Conservation (phyloP, 805 yeast species). For the Lachancea sp. region DNA sequence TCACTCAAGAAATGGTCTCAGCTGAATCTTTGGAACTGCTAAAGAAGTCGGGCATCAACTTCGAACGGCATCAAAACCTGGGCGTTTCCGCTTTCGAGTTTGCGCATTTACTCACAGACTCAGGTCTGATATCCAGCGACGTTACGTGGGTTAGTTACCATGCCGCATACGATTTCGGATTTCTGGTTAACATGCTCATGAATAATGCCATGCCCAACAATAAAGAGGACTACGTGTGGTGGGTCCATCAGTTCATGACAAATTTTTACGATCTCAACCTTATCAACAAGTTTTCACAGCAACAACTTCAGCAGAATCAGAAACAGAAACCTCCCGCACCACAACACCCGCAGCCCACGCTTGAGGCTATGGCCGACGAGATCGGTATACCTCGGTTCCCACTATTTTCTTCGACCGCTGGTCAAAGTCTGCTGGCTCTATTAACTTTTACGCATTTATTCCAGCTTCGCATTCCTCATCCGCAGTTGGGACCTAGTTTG, state of each 20-base stretch:
- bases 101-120: constrained; percentile 76
- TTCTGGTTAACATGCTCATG: constrained; percentile 67
- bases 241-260: constrained; percentile 71
- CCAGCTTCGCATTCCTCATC: constrained; percentile 29
- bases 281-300: constrained; percentile 31
- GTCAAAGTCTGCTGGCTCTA: constrained; percentile 54
- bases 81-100: constrained; percentile 79
- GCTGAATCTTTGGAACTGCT: constrained; percentile 77
- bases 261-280: constrained; percentile 75
- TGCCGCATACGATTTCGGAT: constrained; percentile 92
- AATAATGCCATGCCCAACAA: constrained; percentile 74
- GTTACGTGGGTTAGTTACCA: constrained; percentile 90
- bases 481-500: constrained; percentile 32
- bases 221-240: constrained; percentile 68
- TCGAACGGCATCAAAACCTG: constrained; percentile 59
- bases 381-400: constrained; percentile 56
- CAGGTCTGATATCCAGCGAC: constrained; percentile 65
- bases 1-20: constrained; percentile 75
- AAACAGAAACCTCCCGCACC: not conserved
- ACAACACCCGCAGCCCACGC: constrained; percentile 21
- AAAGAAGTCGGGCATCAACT: constrained; percentile 76
- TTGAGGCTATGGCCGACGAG: constrained; percentile 65
- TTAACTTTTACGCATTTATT: constrained; percentile 57
- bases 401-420: constrained; percentile 54
- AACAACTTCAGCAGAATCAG: constrained; percentile 10